Conservation (phyloP, 345 rosid species). For the Eucalyptus erythrocorys region DNA sequence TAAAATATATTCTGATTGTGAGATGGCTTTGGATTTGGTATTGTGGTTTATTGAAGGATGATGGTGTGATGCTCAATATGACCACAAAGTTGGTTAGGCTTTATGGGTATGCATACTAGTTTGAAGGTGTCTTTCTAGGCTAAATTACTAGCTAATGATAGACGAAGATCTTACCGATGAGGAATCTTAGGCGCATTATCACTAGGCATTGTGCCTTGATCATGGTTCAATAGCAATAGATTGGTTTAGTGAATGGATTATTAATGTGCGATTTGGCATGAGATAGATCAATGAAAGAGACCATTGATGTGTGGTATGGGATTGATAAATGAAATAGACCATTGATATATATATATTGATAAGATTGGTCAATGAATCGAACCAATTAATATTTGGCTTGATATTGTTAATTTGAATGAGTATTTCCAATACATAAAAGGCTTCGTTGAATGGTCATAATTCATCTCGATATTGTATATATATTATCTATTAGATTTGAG, state of each 20-base stretch:
- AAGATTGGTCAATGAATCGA: background rate
- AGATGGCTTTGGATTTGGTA: background rate
- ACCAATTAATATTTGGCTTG: background rate
- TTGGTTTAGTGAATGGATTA: too few relatives aligned
- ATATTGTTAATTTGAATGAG: too few relatives aligned
- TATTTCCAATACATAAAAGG: too few relatives aligned
- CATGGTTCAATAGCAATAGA: background rate
- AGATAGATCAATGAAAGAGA: background rate
- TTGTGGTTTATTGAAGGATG: background rate
- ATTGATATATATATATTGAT: background rate
- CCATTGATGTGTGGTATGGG: background rate
- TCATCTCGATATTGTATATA: too few relatives aligned
- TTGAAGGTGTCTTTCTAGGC: background rate
- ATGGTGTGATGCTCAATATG: too few relatives aligned
- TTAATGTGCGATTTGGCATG: background rate
- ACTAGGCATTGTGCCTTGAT: background rate
- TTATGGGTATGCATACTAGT: background rate
- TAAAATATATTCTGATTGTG: too few relatives aligned
- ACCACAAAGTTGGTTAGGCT: background rate
- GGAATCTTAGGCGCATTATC: background rate
- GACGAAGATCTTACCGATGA: background rate
- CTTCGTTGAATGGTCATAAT: too few relatives aligned
- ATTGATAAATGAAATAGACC: background rate
- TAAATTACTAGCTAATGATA: background rate
- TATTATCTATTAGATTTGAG: background rate